Evolutionary conservation across 1,284 basidiomycete genomes (phyloP), one percentile per base, ranked within the genome.

Genomic region (Cryptococcus sp.): DNA sequence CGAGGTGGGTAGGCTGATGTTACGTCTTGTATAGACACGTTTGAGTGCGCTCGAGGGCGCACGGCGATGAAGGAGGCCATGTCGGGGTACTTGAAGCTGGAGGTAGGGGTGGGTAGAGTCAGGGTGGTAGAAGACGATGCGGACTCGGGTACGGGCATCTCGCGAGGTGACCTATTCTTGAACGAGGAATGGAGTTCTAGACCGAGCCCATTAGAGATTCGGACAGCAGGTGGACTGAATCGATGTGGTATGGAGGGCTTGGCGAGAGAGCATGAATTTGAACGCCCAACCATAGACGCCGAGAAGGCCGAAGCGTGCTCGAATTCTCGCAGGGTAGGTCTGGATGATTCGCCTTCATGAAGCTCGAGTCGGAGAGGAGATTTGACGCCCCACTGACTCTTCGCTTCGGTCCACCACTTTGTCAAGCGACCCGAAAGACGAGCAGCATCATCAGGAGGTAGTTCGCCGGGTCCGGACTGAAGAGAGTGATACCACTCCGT

Each of bases 41-140:
- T 39, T 5, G 36, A 39, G 16, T n/a, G 36, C 7, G 36, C 5
- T 39, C 36, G 36, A 39, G 36, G 36, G 5, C 36, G 36, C 5
- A n/a, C 14, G 18, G 36, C 16, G 16, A 19, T 19, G 36, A 39
- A 19, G 4, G 36, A 39, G 16, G 36, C 36, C 36, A 39, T 39
- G 36, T 39, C 36, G 14, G 50, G 98, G 85, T 72, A 97, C 90
- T 48, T 96, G 87, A 41, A 93, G 98, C 14, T 93, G 98, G 49
- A 98, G 93, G 74, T 98, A 91, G 14, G 89, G 84, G 43, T 98
- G 85, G 62, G 86, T 81, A 56, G 98, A 82, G 72, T 87, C 78
- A 2, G 94, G 94, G 75, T 98, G 96, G 43, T 74, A 71, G 61
- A 91, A 86, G 58, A 98, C 80, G 18, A 98, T 80, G 7, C 82